Evolutionary conservation across 1,139 yeast species (phyloP), one percentile per base, ranked within the genome.

Genomic region (Saccharomyces hybrid): DNA sequence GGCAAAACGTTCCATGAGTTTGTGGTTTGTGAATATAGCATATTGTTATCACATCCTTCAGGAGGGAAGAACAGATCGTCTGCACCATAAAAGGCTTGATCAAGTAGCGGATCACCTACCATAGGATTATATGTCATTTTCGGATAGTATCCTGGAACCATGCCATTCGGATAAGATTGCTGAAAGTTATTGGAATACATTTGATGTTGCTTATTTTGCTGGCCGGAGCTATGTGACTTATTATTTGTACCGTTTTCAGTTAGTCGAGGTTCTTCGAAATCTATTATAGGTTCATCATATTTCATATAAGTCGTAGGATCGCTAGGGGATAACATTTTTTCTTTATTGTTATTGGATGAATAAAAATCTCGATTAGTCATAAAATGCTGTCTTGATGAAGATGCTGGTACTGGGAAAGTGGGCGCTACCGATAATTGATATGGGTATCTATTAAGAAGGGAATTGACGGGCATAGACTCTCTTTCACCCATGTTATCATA

Each of bases 361-460:
- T 53, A 53, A 42, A 31, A 50, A 31, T 50, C 55, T 25, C 50
- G 41, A 47, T 53, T 53, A 2, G 53, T 50, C 53, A 53, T 47
- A 23, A 46, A 34, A 42, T 26, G 49, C 27, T 51, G 51, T n/a
- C 47, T 48, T 13, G 26, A 26, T 38, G 29, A 28, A 16, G 44
- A 38, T 11, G 44, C 13, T 4, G 44, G 44, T 3, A 38, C 44
- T 4, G 44, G 44, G 13, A 38, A 38, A 7, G 44, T 38, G 6
- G 44, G 44, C 3, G 44, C 44, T n/a, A 38, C 44, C 3, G 44
- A 38, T 38, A 38, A 38, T 38, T 38, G 44, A 38, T 38, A 38
- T 4, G 44, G 44, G 25, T 38, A 38, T 38, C 44, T 38, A 16
- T 38, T 38, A 6, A 38, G 44, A 38, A 38, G 44, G 6, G 44